Conservation (phyloP, 169 alveolate genomes). For the Babesia microti region DNA sequence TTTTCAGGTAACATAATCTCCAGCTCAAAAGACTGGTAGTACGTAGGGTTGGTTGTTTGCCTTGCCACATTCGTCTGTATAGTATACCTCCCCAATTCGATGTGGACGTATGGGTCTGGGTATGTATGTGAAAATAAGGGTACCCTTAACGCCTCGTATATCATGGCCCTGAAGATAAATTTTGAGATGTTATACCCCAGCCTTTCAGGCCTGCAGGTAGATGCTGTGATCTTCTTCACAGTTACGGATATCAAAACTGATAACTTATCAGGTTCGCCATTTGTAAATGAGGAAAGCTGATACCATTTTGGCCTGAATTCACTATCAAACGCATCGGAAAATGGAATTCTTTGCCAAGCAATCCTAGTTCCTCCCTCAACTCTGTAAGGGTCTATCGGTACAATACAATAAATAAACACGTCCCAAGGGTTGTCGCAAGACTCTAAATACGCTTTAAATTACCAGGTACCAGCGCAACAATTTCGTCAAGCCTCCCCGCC, state of each 20-base stretch:
- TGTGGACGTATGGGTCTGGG: constrained; percentile 45
- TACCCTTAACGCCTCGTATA: constrained; percentile 65
- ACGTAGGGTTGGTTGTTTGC: constrained; percentile 70
- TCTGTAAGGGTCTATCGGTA: constrained; percentile 23
- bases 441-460: constrained; percentile 7
- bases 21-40: constrained; percentile 73
- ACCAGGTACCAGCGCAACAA: constrained; percentile 59
- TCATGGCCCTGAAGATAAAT: constrained; percentile 65
- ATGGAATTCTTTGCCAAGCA: constrained; percentile 69
- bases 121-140: constrained; percentile 4
- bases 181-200: constrained; percentile 61
- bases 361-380: constrained; percentile 28
- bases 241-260: constrained; percentile 45
- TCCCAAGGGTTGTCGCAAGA: constrained; percentile 57
- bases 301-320: constrained; percentile 76
- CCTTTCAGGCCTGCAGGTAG: constrained; percentile 58
- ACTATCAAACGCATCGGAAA: constrained; percentile 32
- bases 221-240: constrained; percentile 17
- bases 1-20: constrained; percentile 72
- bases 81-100: constrained; percentile 70
- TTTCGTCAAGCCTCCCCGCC: constrained; percentile 62
- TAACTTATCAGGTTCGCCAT: constrained; percentile 29
- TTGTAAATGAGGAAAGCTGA: constrained; percentile 23
- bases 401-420: constrained; percentile 37
- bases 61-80: constrained; percentile 59